Evolutionary conservation across 306 rosid genomes (phyloP), one percentile per base, ranked within the genome.

Genomic region (Cicer chorassanicum): DNA sequence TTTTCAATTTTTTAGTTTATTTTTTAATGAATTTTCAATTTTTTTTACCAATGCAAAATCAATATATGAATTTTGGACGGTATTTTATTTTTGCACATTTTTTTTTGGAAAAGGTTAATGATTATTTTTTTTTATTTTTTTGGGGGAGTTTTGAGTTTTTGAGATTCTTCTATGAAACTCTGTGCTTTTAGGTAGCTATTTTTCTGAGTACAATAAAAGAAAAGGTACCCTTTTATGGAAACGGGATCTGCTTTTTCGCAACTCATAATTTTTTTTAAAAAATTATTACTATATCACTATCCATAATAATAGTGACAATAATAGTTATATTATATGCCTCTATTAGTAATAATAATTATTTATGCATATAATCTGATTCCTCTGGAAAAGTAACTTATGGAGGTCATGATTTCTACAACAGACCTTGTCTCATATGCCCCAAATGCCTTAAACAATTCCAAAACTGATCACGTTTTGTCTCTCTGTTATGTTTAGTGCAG

Each of bases 161-260:
- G 88, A 82, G 88, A 86, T 87, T 86, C 92, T 84, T 92, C 87
- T 86, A 87, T 85, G 82, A 88, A 90, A 82, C 86, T 90, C 88
- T 90, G 92, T 88, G 89, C 90, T 90, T 85, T 70, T 50, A 84
- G 95, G 88, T 84, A 84, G 89, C 89, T 86, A 82, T 88, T 90
- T 84, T 83, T 80, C 89, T 86, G 86, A 81, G 90, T 84, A 85
- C 95, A 90, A 74, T 86, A 77, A 77, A 85, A 91, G 84, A 91
- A 89, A 87, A 53, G 80, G 84, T 76, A 59, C 88, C 93, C 63
- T 80, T 89, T 92, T 88, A 84, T 83, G 92, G 93, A 90, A 94
- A 89, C 74, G 93, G 89, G 96, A 84, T 86, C 89, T 86, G 90
- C 98, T 87, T 92, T 86, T 85, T 71, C 78, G 73, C 78, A 84